A percentile compares a stretch with the other conserved stretches of the same genome.
phyloP scores from a whole-genome alignment of 139 green algal species.

The Yamagishiella unicocca region DNA sequence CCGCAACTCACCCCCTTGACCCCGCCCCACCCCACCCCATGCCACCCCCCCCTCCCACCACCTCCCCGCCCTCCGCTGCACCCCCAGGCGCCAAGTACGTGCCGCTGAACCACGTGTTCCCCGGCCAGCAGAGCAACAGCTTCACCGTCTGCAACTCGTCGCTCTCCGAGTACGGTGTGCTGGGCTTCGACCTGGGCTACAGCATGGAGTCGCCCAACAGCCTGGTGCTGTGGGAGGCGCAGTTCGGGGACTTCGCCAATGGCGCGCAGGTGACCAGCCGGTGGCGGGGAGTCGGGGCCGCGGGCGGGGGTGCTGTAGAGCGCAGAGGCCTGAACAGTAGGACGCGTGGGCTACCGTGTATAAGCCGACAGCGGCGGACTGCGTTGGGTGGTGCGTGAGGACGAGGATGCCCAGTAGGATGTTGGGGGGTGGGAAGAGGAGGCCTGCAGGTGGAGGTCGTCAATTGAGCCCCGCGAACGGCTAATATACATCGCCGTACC shows the following conservation, averaged over 20 bases:
- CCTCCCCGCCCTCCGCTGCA: too few species aligned
- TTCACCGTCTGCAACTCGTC: constrained; percentile 88
- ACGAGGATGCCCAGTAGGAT: too few species aligned
- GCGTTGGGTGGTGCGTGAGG: too few species aligned
- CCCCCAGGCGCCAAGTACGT: constrained; percentile 75
- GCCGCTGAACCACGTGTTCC: constrained; percentile 88
- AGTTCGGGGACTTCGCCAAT: constrained; percentile 99
- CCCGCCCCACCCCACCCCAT: background rate
- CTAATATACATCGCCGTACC: too few species aligned
- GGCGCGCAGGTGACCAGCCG: constrained; percentile 87
- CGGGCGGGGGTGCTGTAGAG: too few species aligned
- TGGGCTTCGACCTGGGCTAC: constrained; percentile 99
- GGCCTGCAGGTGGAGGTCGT: too few species aligned
- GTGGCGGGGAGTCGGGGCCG: background rate
- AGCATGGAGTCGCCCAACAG: constrained; percentile 97
- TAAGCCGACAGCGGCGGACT: too few species aligned
- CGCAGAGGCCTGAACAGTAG: too few species aligned
- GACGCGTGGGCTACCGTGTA: too few species aligned
- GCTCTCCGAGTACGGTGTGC: constrained; percentile 95
- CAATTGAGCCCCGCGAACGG: too few species aligned
- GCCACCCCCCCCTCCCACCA: background rate
- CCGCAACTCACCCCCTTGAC: too few species aligned
- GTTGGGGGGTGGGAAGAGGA: too few species aligned
- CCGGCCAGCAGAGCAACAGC: constrained; percentile 76
- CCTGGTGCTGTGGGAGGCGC: constrained; percentile 96